Evolutionary conservation across 257 asterid genomes (phyloP).

Genomic region (Solanum peruvianum): DNA sequence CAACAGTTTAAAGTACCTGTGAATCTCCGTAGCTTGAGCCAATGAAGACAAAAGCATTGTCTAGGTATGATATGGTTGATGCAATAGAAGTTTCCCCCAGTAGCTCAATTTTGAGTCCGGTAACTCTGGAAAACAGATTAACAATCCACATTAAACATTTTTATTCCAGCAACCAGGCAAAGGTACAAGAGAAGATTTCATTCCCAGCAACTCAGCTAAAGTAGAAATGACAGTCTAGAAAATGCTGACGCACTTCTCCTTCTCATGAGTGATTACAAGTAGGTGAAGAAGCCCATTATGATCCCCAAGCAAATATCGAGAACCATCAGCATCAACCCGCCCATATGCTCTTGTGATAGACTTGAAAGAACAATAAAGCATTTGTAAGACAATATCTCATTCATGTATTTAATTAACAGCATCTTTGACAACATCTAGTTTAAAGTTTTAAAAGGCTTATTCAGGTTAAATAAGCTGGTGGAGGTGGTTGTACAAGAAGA

Average conservation of each 20-base stretch:
- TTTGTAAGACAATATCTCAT: not conserved
- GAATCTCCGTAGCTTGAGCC: constrained; percentile 97
- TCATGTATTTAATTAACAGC: not conserved
- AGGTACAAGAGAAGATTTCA: not conserved
- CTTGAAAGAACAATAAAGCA: constrained; percentile 25
- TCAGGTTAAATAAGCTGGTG: not conserved
- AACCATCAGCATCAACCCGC: constrained; percentile 87
- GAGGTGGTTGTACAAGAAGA: not conserved
- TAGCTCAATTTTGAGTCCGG: constrained; percentile 83
- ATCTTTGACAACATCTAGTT: not conserved
- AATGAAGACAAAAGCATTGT: constrained; percentile 72
- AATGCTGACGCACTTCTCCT: constrained; percentile 56
- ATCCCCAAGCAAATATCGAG: constrained; percentile 86
- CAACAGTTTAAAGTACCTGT: constrained; percentile 34
- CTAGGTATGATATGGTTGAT: constrained; percentile 83
- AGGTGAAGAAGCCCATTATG: constrained; percentile 78
- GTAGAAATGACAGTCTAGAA: not conserved
- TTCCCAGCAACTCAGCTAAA: not conserved
- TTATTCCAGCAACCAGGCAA: not conserved
- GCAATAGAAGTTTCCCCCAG: constrained; percentile 88
- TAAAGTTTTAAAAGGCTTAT: not conserved
- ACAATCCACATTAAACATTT: not conserved
- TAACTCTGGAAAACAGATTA: constrained; percentile 37
- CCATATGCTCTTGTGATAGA: constrained; percentile 79
- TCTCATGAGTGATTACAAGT: constrained; percentile 83